These are phyloP conservation scores for Exophiala sideris DNA, from an alignment of 2,329 filamentous ascomycete genomes.

Conservation along the genomic window DNA sequence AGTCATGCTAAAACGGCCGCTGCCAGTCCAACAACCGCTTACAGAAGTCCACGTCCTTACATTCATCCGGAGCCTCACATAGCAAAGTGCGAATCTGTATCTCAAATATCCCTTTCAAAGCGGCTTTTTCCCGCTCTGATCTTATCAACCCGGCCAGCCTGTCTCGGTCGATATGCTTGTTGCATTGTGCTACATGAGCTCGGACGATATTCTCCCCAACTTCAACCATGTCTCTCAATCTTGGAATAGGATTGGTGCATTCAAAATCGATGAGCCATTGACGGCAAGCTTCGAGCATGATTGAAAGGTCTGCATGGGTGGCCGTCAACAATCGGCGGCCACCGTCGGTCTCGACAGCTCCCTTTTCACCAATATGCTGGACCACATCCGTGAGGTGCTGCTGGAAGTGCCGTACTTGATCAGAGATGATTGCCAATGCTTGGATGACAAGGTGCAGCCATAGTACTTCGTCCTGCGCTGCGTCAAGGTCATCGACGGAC, in stretches of 20 bases:
- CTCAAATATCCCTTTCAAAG: neutral
- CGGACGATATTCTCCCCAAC: neutral
- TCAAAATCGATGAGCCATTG: slow-evolving; percentile 3
- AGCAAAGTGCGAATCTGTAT: neutral
- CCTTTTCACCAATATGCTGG: neutral
- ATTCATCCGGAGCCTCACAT: slow-evolving; percentile 2
- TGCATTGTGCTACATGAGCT: neutral
- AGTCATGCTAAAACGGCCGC: neutral
- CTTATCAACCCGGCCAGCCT: neutral
- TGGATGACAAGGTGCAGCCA: neutral
- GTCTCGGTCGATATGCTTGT: neutral
- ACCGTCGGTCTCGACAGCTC: neutral
- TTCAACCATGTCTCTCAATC: neutral
- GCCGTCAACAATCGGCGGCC: neutral
- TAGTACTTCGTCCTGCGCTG: neutral
- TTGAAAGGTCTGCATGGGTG: neutral
- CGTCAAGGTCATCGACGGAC: neutral
- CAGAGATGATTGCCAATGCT: neutral
- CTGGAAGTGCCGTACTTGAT: neutral
- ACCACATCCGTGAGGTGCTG: neutral
- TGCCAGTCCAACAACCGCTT: slow-evolving; percentile 1
- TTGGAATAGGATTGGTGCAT: neutral
- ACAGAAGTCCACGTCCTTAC: slow-evolving; percentile 3
- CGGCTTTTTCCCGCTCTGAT: neutral
- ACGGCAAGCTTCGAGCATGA: neutral